A percentile compares a stretch with the other conserved stretches of the same genome.
Evolutionary conservation across 768 basidiomycete genomes (phyloP).

Genomic region (Lentinula boryana): DNA sequence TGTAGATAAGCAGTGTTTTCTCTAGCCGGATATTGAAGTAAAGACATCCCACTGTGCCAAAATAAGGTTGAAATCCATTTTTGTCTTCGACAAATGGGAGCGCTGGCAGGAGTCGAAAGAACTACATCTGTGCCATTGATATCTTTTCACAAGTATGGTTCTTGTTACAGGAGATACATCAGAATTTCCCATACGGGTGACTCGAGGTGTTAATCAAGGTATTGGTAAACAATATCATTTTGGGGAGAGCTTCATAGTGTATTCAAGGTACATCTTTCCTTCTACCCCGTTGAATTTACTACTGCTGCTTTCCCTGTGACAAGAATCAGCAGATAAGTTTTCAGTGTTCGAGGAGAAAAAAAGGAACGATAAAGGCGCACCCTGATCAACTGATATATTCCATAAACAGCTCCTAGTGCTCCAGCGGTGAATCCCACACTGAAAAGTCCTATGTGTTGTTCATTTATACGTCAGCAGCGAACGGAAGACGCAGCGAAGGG

Average conservation of each 20-base stretch:
- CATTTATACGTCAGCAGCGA: background rate
- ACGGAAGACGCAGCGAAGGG: slow-evolving; percentile 4
- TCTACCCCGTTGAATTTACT: background rate
- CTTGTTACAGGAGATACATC: background rate
- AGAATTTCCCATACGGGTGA: background rate
- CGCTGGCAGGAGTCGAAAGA: no score
- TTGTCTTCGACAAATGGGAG: no score
- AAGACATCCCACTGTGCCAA: no score
- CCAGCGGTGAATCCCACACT: slow-evolving; percentile 47
- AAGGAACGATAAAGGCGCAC: slow-evolving; percentile 22
- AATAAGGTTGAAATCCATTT: no score
- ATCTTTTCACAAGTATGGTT: background rate
- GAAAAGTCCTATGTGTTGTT: slow-evolving; percentile 43
- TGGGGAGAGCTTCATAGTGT: background rate
- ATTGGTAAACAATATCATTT: background rate
- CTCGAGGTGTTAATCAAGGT: background rate
- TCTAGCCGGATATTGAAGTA: no score
- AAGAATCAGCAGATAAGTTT: background rate
- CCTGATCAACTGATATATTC: slow-evolving; percentile 39
- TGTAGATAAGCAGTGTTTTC: no score
- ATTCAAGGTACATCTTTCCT: background rate
- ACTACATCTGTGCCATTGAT: no score
- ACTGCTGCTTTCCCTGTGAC: background rate
- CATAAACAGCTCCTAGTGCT: slow-evolving; percentile 46
- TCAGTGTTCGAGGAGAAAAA: background rate